Evolutionary conservation across 1,139 yeast genomes (phyloP).

Genomic region (Petasospora rhodanensis): DNA sequence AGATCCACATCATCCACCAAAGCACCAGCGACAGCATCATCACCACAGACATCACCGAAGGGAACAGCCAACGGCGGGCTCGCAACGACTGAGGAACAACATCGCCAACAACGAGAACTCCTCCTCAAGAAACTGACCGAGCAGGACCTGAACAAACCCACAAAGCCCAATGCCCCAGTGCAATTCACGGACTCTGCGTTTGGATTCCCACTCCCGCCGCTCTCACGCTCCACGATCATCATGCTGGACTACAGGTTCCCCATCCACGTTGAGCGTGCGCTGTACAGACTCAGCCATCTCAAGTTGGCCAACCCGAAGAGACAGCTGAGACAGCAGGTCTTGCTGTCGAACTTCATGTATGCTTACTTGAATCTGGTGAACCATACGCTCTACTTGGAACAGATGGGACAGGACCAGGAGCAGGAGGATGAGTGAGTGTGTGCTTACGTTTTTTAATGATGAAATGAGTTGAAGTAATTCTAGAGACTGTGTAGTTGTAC

Average conservation of each 20-base stretch:
- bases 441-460: too few species aligned
- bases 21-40: too few species aligned
- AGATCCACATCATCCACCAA: too few species aligned
- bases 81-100: conserved; percentile 16
- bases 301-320: conserved; percentile 92
- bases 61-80: too few species aligned
- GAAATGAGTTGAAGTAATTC: too few species aligned
- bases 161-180: conserved; percentile 61
- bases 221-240: conserved; percentile 66
- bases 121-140: conserved; percentile 28
- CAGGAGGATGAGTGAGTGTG: too few species aligned
- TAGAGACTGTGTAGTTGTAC: too few species aligned
- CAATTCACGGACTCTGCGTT: conserved; percentile 78
- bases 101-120: conserved; percentile 18
- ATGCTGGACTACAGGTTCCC: conserved; percentile 88
- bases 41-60: conserved; percentile 16
- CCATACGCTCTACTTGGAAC: conserved; percentile 76
- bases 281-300: conserved; percentile 84
- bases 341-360: conserved; percentile 93
- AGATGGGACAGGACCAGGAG: too few species aligned
- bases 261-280: conserved; percentile 91
- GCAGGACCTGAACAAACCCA: conserved; percentile 29
- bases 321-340: conserved; percentile 85
- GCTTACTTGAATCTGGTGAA: conserved; percentile 92
- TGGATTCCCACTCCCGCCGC: conserved; percentile 81